Evolutionary conservation across 306 rosid species (phyloP).

Genomic region (Acmispon strigosus): DNA sequence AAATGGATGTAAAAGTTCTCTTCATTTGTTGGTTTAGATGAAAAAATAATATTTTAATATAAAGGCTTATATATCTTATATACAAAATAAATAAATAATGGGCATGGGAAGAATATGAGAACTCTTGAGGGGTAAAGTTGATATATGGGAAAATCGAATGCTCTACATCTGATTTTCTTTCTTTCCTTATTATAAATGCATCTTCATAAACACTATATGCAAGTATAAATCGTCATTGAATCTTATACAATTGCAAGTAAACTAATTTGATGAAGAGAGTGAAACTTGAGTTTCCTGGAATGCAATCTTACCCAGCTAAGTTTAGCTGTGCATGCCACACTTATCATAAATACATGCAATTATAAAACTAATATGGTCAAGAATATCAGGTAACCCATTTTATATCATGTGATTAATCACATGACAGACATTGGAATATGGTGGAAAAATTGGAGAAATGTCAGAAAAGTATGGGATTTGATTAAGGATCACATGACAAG

Average conservation of each 20-base stretch:
- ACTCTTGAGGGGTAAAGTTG: no score
- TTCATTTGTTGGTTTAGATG: no score
- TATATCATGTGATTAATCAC: constrained; percentile 61
- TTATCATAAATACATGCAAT: constrained; percentile 8
- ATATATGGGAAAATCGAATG: no score
- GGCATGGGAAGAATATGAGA: no score
- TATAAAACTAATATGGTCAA: constrained; percentile 19
- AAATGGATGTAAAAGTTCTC: no score
- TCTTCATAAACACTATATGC: neutral
- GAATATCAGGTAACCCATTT: constrained; percentile 26
- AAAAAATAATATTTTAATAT: no score
- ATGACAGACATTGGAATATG: constrained; percentile 36
- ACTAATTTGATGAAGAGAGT: neutral
- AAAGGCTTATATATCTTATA: no score
- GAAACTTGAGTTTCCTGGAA: constrained; percentile 16
- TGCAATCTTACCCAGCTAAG: constrained; percentile 45
- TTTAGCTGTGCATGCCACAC: constrained; percentile 46
- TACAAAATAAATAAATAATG: no score
- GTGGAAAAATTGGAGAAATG: constrained; percentile 33
- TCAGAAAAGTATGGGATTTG: constrained; percentile 35
- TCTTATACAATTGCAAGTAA: neutral
- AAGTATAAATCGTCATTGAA: neutral
- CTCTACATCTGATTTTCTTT: no score
- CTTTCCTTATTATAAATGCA: no score
- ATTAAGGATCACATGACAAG: constrained; percentile 57